Evolutionary conservation across 768 basidiomycete species (phyloP).

Genomic region (Rhizopogon sp.): DNA sequence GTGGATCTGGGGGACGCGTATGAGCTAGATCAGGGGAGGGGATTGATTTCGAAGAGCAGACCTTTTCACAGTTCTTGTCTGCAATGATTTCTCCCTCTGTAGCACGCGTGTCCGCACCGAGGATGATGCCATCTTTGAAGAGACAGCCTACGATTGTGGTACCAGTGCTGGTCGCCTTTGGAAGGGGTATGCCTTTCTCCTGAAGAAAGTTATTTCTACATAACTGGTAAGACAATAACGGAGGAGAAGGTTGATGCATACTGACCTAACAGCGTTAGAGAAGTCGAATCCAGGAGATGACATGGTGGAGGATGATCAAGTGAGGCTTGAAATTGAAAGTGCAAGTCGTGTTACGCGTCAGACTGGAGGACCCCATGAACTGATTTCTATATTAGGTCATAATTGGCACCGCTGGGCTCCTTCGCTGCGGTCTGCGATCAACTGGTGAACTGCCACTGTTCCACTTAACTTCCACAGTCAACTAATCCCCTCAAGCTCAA

Average conservation of each 20-base stretch:
- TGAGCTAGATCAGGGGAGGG: background rate
- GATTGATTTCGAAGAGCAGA: constrained; percentile 23
- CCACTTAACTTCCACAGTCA: no score
- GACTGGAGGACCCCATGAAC: constrained; percentile 16
- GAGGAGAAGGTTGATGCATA: background rate
- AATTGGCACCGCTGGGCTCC: constrained; percentile 4
- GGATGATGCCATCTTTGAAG: constrained; percentile 86
- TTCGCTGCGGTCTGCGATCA: background rate
- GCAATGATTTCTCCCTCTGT: constrained; percentile 93
- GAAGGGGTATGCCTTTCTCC: constrained; percentile 66
- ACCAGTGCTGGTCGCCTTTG: constrained; percentile 88
- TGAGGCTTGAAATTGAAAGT: background rate
- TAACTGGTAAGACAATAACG: background rate
- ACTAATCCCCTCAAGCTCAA: background rate
- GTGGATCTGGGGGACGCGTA: constrained; percentile 66
- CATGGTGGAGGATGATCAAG: constrained; percentile 1
- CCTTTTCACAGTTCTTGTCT: constrained; percentile 99
- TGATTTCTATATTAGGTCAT: constrained; percentile 5
- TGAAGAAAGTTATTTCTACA: constrained; percentile 68
- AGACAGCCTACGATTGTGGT: constrained; percentile 98
- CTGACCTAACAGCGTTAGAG: constrained; percentile 66
- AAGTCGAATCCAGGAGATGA: constrained; percentile 66
- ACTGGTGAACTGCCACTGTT: no score
- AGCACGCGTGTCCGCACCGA: constrained; percentile 96
- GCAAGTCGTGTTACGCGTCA: constrained; percentile 26